Base-by-base conservation (phyloP, 257 asterid genomes). In the Petunia axillaris region DNA sequence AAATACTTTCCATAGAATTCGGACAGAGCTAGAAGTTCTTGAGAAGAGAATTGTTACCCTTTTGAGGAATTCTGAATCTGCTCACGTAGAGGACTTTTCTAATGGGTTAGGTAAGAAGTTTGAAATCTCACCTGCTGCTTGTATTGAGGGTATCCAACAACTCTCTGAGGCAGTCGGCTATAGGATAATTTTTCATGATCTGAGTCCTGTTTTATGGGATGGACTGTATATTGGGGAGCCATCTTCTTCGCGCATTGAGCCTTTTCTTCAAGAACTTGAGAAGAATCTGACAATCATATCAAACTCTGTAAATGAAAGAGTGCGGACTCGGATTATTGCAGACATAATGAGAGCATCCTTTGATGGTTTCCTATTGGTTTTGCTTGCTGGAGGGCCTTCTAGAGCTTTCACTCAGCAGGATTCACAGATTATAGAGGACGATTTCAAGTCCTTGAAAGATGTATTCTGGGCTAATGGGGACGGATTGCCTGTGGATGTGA, bases 391-490 rank as follows among this genome's bases (percentile, higher is more conserved):
- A 53, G 98, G 99, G 3, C 98, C 98, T 16, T 80, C 88, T 7
- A 95, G 98, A 1, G 85, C 92, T 58, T 96, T 96, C 74, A 77
- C 94, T 38, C 87, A 73, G 76, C 91, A 87, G 74, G 98, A 96
- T 79, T 90, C 93, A 1, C 86, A 87, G 60, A 83, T 94, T 50
- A 83, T 96, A 59, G 99, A 93, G 89, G 99, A 91, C 3, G 99
- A 96, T 85, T 94, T 92, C 87, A 91, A 89, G 86, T 86, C 95
- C 46, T 87, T 96, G 5, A 89, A 91, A 88, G 97, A 94, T 80
- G 89, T 96, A 5, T 96, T 94, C 89, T 94, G 88, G 91, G 98
- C 99, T 35, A 87, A 96, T 48, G 98, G 99, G 13, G 98, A 94
- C 74, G 98, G 99, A 68, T 86, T 96, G 85, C 93, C 98, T 2